Conservation (phyloP, 805 yeast genomes). For the Kockiozyma suomiensis region DNA sequence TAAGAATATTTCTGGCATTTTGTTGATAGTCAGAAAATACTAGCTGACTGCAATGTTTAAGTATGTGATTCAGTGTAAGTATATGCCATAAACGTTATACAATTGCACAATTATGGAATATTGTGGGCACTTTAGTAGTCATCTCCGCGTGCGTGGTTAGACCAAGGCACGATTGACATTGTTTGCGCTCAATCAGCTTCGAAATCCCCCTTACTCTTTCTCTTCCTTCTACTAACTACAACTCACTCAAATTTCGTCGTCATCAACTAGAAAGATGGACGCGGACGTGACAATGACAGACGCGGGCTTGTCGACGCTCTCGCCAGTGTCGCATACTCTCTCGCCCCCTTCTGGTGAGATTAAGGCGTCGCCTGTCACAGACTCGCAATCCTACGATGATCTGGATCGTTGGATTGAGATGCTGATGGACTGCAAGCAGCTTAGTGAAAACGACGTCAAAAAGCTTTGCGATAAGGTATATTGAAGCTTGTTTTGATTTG, state of each 20-base stretch:
- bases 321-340: conserved; percentile 27
- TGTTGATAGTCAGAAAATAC: too few relatives aligned
- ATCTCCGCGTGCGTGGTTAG: not conserved
- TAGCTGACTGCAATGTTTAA: too few relatives aligned
- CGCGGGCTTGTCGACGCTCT: conserved; percentile 25
- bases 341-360: conserved; percentile 18
- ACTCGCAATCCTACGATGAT: conserved; percentile 52
- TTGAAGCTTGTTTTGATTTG: not conserved
- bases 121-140: too few relatives aligned
- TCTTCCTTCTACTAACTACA: not conserved
- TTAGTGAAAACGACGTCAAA: conserved; percentile 77
- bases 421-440: conserved; percentile 75
- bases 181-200: not conserved
- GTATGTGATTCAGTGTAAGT: too few relatives aligned
- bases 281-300: conserved; percentile 31
- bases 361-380: conserved; percentile 28
- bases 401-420: conserved; percentile 87
- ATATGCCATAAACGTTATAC: too few relatives aligned
- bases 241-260: not conserved
- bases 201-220: not conserved
- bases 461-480: conserved; percentile 76
- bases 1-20: too few relatives aligned
- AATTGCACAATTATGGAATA: too few relatives aligned
- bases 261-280: conserved; percentile 17
- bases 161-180: not conserved